A percentile compares a stretch with the other conserved stretches of the same genome.
Conservation (phyloP, 2,329 filamentous ascomycete genomes). For the Boeremia exigua region DNA sequence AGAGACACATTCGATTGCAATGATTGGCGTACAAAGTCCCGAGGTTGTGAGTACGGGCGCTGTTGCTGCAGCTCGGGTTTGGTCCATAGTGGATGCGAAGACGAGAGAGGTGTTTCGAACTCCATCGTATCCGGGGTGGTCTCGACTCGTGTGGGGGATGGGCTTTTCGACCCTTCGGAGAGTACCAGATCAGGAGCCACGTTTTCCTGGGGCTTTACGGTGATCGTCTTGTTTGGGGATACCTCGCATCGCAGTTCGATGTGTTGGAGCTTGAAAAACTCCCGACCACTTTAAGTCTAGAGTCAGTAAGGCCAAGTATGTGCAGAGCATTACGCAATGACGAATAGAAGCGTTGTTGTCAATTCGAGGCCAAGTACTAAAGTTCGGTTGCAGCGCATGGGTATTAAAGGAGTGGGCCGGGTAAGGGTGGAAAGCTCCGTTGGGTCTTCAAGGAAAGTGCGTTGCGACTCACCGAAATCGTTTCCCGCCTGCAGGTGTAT, state of each 20-base stretch:
- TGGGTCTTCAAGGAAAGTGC: slow-evolving; percentile 1
- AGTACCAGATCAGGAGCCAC: slow-evolving; percentile 26
- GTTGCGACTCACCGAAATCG: slow-evolving; percentile 42
- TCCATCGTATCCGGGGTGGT: slow-evolving; percentile 33
- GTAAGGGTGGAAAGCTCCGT: too few relatives aligned
- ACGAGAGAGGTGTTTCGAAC: slow-evolving; percentile 27
- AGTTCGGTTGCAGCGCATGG: neutral
- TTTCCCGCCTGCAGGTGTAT: slow-evolving; percentile 33
- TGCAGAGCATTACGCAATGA: neutral
- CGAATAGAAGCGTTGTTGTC: neutral
- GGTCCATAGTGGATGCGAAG: slow-evolving; percentile 21
- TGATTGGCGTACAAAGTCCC: slow-evolving; percentile 28
- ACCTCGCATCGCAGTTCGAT: slow-evolving; percentile 48
- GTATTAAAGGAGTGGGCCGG: too few relatives aligned
- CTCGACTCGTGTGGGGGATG: slow-evolving; percentile 22
- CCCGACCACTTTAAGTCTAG: slow-evolving; percentile 35
- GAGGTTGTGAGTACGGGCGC: slow-evolving; percentile 25
- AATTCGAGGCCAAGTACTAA: neutral
- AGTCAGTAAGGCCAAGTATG: neutral
- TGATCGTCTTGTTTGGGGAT: slow-evolving; percentile 25
- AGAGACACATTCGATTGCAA: neutral
- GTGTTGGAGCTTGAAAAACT: slow-evolving; percentile 49
- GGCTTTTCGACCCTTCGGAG: slow-evolving; percentile 24
- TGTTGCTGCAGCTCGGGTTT: slow-evolving; percentile 26
- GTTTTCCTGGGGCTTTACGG: slow-evolving; percentile 38